Evolutionary conservation across 495 filamentous ascomycete genomes (phyloP).

Genomic region (Aspergillus panamensis): DNA sequence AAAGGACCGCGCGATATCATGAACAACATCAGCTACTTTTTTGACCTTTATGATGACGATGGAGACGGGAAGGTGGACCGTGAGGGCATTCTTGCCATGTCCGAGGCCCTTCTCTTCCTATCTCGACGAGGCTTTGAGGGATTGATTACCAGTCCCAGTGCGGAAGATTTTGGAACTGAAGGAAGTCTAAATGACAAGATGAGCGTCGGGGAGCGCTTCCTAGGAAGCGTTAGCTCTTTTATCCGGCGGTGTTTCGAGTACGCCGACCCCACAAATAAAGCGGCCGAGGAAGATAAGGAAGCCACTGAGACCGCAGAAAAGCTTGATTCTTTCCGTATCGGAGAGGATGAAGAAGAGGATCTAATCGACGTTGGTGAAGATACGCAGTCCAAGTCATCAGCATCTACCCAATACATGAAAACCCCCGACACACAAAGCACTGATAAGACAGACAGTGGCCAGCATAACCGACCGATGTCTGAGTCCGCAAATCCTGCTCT

Average conservation of each 20-base stretch:
- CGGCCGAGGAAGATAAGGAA: conserved; percentile 17
- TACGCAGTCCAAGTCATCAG: conserved; percentile 24
- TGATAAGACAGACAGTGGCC: conserved; percentile 9
- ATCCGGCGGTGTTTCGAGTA: conserved; percentile 97
- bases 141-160: conserved; percentile 48
- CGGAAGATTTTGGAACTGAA: conserved; percentile 34
- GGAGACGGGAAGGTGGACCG: conserved; percentile 91
- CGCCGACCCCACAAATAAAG: conserved; percentile 78
- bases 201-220: conserved; percentile 71
- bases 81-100: conserved; percentile 92
- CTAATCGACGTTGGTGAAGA: conserved; percentile 57
- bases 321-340: conserved; percentile 68
- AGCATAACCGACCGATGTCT: conserved; percentile 26
- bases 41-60: conserved; percentile 92
- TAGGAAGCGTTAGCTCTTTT: conserved; percentile 90
- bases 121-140: conserved; percentile 82
- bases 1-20: conserved; percentile 94
- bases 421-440: conserved; percentile 13
- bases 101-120: conserved; percentile 89
- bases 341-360: conserved; percentile 73
- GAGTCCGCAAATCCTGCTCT: conserved; percentile 77
- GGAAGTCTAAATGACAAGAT: conserved; percentile 35
- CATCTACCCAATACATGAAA: conserved; percentile 11
- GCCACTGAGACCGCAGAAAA: conserved; percentile 38
- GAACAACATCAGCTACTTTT: conserved; percentile 96